These are phyloP conservation scores for Craterostigma plantagineum DNA, from an alignment of 257 asterid species.

Conservation along the genomic window DNA sequence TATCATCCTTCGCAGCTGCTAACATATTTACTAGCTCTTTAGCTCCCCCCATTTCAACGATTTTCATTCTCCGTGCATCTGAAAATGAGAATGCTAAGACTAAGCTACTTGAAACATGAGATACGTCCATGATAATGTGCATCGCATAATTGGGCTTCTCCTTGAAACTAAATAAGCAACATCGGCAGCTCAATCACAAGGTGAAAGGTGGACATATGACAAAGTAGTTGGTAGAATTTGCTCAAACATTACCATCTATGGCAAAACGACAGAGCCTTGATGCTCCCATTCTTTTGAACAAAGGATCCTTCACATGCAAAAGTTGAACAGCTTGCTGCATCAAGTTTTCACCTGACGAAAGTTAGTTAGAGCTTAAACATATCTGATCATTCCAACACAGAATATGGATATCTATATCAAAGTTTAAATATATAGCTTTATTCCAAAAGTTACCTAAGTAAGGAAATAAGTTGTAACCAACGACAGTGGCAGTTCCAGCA, in stretches of 20 bases:
- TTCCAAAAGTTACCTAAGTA: constrained; percentile 52
- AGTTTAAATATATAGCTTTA: constrained; percentile 4
- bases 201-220: too few species aligned
- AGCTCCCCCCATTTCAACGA: constrained; percentile 85
- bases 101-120: background rate
- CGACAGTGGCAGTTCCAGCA: constrained; percentile 60
- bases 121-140: too few species aligned
- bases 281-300: constrained; percentile 96
- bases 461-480: constrained; percentile 73
- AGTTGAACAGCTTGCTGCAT: constrained; percentile 85
- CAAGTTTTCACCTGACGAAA: constrained; percentile 77
- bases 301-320: constrained; percentile 79
- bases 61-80: constrained; percentile 77
- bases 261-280: constrained; percentile 91
- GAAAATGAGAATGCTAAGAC: constrained; percentile 3
- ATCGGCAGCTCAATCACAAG: constrained; percentile 3
- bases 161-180: too few species aligned
- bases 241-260: constrained; percentile 47
- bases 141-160: background rate
- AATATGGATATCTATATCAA: constrained; percentile 1
- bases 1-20: constrained; percentile 70
- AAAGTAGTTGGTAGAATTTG: constrained; percentile 2
- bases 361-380: constrained; percentile 14
- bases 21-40: constrained; percentile 63
- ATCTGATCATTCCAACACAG: constrained; percentile 7